A percentile compares a stretch with the other conserved stretches of the same genome.
phyloP scores from a whole-genome alignment of 129 eudicot genomes.

The Flaveria linearis region DNA sequence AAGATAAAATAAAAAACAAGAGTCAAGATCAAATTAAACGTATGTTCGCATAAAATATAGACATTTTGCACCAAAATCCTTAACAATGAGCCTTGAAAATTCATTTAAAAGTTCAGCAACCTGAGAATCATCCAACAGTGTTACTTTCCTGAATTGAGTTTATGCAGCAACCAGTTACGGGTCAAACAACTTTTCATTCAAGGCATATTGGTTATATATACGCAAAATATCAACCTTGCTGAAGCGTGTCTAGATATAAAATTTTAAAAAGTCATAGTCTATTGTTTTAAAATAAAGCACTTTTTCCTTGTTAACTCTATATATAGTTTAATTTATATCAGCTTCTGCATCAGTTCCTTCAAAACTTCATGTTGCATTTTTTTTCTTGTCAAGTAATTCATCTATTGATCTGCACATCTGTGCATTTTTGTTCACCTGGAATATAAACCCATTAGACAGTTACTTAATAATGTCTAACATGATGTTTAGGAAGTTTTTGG shows the following conservation, averaged over 20 bases:
- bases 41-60: background rate
- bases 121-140: conserved; percentile 70
- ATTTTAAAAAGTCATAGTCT: conserved; percentile 23
- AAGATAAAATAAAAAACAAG: background rate
- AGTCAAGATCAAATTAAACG: background rate
- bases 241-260: conserved; percentile 82
- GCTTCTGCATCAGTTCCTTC: conserved; percentile 69
- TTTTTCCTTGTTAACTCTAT: background rate
- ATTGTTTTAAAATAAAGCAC: conserved; percentile 15
- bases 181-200: conserved; percentile 89
- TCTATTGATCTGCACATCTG: conserved; percentile 75
- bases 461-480: background rate
- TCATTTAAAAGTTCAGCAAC: conserved; percentile 79
- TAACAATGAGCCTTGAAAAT: conserved; percentile 78
- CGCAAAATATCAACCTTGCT: conserved; percentile 74
- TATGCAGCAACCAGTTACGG: conserved; percentile 63
- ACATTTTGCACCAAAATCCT: conserved; percentile 66
- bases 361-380: conserved; percentile 55
- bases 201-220: conserved; percentile 75
- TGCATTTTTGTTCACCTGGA: conserved; percentile 88
- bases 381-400: conserved; percentile 69
- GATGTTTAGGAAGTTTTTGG: background rate
- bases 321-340: conserved; percentile 30
- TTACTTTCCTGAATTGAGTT: conserved; percentile 74
- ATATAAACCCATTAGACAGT: conserved; percentile 16